Percentiles rank a stretch among this genome's conserved stretches.
phyloP scores from a whole-genome alignment of 371 early-diverging fungal genomes.

The Apophysomyces elegans region DNA sequence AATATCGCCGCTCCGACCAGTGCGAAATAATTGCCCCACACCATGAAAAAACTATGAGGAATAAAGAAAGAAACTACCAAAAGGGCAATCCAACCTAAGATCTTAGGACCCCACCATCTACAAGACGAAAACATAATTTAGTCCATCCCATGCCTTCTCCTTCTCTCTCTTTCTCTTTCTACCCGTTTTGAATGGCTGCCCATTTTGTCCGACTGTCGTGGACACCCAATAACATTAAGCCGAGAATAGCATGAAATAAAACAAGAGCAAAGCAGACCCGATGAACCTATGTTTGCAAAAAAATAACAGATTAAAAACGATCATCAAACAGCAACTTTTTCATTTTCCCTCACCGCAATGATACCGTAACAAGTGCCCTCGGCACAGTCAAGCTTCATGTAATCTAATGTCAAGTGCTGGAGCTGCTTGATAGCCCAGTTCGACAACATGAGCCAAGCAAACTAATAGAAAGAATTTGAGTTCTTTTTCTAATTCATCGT shows the following conservation, averaged over 20 bases:
- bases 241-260: constrained; percentile 75
- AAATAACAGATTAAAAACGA: background rate
- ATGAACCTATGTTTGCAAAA: constrained; percentile 54
- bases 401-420: constrained; percentile 69
- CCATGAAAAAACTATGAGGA: constrained; percentile 79
- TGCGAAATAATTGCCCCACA: constrained; percentile 76
- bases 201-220: constrained; percentile 71
- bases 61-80: constrained; percentile 79
- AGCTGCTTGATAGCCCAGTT: constrained; percentile 81
- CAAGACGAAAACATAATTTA: background rate
- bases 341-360: constrained; percentile 59
- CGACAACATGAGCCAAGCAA: constrained; percentile 72
- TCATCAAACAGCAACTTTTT: background rate
- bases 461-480: constrained; percentile 12
- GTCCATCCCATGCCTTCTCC: background rate
- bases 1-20: constrained; percentile 80
- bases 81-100: constrained; percentile 68
- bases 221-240: constrained; percentile 67
- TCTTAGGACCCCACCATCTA: constrained; percentile 80
- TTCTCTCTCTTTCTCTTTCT: background rate
- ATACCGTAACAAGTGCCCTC: constrained; percentile 82
- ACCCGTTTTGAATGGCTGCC: constrained; percentile 82
- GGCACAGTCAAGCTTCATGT: constrained; percentile 77
- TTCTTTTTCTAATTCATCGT: too few relatives aligned
- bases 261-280: constrained; percentile 84